phyloP scores from a whole-genome alignment of 129 eudicot genomes.

The Artemisia tridentata region DNA sequence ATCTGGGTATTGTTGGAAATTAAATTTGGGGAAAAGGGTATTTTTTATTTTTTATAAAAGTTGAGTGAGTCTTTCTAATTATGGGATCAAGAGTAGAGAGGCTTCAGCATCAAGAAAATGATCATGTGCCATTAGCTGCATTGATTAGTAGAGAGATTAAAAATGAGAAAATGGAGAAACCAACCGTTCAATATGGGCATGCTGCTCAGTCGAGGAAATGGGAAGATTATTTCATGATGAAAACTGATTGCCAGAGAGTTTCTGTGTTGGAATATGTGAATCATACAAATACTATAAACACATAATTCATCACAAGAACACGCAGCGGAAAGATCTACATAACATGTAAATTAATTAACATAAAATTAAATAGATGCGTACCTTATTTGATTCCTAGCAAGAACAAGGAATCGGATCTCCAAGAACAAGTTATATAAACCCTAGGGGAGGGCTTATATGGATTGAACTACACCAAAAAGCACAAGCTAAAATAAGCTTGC shows the following conservation, averaged over 20 bases:
- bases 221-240: constrained; percentile 75
- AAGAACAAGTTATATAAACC: too few relatives aligned
- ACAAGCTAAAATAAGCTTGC: too few relatives aligned
- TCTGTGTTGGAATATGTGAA: too few relatives aligned
- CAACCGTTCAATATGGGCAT: constrained; percentile 61
- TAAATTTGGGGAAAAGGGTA: constrained; percentile 26
- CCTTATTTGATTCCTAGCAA: too few relatives aligned
- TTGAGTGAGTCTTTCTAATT: constrained; percentile 1
- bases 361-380: too few relatives aligned
- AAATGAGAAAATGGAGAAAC: constrained; percentile 94
- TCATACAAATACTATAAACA: too few relatives aligned
- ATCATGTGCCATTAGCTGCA: constrained; percentile 81
- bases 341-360: too few relatives aligned
- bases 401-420: too few relatives aligned
- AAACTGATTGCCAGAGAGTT: constrained; percentile 73
- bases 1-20: constrained; percentile 14
- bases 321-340: too few relatives aligned
- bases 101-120: constrained; percentile 48
- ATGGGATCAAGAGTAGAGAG: constrained; percentile 82
- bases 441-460: too few relatives aligned
- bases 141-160: constrained; percentile 69
- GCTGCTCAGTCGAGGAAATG: constrained; percentile 89
- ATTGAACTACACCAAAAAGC: too few relatives aligned
- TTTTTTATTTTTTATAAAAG: constrained; percentile 1
- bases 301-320: too few relatives aligned